Evolutionary conservation across 345 rosid species (phyloP).

Genomic region (Melaleuca quinquenervia): DNA sequence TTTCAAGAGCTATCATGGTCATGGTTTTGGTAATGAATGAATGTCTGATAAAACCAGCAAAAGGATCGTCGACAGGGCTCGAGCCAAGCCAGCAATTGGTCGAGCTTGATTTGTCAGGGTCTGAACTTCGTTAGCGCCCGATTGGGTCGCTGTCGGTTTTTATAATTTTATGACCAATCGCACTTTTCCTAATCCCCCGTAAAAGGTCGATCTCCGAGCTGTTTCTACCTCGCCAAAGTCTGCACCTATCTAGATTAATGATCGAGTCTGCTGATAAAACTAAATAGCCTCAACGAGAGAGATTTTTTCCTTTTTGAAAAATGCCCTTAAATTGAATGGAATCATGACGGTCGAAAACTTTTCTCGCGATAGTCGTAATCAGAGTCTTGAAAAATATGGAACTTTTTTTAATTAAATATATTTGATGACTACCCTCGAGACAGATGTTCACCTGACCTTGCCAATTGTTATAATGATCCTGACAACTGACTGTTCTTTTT

Average conservation of each 20-base stretch:
- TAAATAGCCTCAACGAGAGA: neutral
- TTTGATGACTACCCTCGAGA: neutral
- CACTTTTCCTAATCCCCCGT: fast-evolving
- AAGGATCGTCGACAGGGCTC: neutral
- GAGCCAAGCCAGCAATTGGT: neutral
- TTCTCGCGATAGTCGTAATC: neutral
- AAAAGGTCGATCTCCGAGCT: neutral
- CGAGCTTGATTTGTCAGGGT: neutral
- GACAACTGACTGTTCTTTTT: neutral
- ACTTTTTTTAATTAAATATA: neutral
- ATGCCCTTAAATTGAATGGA: neutral
- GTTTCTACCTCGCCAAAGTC: neutral
- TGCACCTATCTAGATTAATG: neutral
- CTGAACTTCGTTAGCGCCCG: neutral
- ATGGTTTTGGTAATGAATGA: neutral
- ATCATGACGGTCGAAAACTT: neutral
- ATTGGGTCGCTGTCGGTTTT: neutral
- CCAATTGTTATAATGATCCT: neutral
- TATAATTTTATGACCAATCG: neutral
- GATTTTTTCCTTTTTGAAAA: neutral
- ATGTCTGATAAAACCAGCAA: neutral
- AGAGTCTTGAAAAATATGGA: neutral
- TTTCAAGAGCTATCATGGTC: neutral
- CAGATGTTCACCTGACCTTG: neutral
- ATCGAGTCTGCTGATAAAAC: neutral